phyloP scores from a whole-genome alignment of 371 early-diverging fungal species.

The Mucor velutinosus region DNA sequence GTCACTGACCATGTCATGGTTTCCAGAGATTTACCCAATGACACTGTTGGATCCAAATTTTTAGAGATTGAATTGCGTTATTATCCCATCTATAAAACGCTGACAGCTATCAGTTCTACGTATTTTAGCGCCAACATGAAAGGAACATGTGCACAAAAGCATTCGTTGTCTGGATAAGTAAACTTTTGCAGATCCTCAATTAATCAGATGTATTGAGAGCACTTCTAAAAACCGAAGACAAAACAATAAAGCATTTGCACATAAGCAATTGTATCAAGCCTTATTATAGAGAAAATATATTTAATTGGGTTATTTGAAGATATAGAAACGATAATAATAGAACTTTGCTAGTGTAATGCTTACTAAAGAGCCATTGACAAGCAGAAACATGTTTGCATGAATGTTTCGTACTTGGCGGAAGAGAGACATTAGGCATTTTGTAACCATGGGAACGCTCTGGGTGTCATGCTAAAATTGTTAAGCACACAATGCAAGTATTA shows the following conservation, averaged over 20 bases:
- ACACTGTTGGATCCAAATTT: no score
- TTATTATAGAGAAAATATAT: not conserved
- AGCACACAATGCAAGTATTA: not conserved
- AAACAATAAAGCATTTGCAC: not conserved
- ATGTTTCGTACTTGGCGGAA: not conserved
- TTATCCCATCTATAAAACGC: no score
- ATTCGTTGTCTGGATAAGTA: no score
- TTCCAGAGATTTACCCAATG: slow-evolving; percentile 24
- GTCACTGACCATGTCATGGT: slow-evolving; percentile 31
- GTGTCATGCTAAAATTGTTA: not conserved
- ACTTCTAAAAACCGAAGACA: not conserved
- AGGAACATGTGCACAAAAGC: no score
- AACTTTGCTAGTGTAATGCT: not conserved
- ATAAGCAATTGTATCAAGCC: not conserved
- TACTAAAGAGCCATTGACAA: not conserved
- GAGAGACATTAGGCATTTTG: not conserved
- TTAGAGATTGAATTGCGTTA: no score
- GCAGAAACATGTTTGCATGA: not conserved
- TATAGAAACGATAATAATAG: not conserved
- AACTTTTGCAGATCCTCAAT: no score
- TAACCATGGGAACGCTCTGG: not conserved
- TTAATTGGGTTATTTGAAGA: not conserved
- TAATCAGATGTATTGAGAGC: no score
- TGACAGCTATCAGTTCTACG: no score
- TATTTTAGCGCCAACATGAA: no score